Base-by-base conservation (phyloP, 177 flowering plant genomes). In the Tripterygium wilfordii region DNA sequence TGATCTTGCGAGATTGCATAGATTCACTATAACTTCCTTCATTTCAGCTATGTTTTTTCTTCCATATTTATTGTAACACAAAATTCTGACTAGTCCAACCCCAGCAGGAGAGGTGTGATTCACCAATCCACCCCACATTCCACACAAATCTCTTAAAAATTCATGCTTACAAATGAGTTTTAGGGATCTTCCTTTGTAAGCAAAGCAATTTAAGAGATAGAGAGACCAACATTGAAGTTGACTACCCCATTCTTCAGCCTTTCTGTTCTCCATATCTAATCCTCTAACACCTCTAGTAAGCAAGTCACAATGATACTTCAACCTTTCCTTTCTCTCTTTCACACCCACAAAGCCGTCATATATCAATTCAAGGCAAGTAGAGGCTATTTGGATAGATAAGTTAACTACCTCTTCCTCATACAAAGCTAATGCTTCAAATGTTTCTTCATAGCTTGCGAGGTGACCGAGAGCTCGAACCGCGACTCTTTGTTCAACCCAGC, bases 231-330 rank as follows among this genome's bases (percentile, higher is more conserved):
- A 79, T 36, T 83, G 97, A 15, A 73, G 60, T 48, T 88, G 96
- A 42, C 82, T 79, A 0, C 85, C 85, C 96, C 95, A 85, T 57
- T 85, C 91, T 58, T 85, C 96, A 0, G 87, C 96, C 36, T 85
- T 88, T 25, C 76, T 45, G 33, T 73, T 66, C 74, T 88, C 87
- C 54, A 72, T 60, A 37, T 85, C 89, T 12, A 43, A 2, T 2
- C 79, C 85, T 24, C 84, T 83, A 33, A 67, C 35, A 8, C 97
- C 95, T 59, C 82, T 70, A 0, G 92, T 85, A 1, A 88, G 66
- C 60, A 88, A 49, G 33, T 88, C 78, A 16, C 76, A 42, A 2
- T 85, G 97, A 31, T 89, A 83, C 36, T 58, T 76, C 50, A 65
- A 20, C 43, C 92, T 76, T 46, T 60, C 57, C 40, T 36, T n/a